Base-by-base conservation (phyloP, 345 rosid genomes). In the Gossypium turneri region DNA sequence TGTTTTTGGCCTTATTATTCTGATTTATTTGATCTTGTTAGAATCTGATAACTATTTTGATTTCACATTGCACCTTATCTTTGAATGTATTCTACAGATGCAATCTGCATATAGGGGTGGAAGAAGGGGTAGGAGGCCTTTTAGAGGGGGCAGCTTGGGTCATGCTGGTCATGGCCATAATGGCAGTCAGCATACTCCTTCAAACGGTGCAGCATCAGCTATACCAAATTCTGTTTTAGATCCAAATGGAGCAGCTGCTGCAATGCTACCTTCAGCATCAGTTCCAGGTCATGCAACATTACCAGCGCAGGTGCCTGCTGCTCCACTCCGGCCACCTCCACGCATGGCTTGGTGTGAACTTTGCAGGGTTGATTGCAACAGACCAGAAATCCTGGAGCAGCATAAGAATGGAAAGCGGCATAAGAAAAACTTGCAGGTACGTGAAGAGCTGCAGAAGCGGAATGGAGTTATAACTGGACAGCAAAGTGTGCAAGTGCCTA, bases 331-430 rank as follows among this genome's bases (percentile, higher is more conserved):
- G 66, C 80, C 69, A 47, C 84, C 84, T 16, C 80, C 80, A 69
- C 74, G 75, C 47, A 59, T 70, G 82, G 84, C 80, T 70, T 81
- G 84, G 82, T 83, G 86, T 53, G 84, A 81, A 67, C 76, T 83
- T 59, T 83, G 86, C 70, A 81, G 80, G 79, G 84, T 83, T 79
- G 84, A 81, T 58, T 83, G 86, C 80, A 79, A 76, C 65, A 78
- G 79, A 8, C 72, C 50, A n/a, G 84, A 76, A 70, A 83, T 74
- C 59, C 55, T 83, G 58, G 79, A 81, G 78, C 81, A 81, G 79
- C 86, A 83, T 72, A 81, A 79, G 82, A 81, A 81, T 45, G 86
- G 86, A 64, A 83, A 83, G 77, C 76, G 81, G 34, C 86, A 83
- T 76, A 81, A 81, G 74, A 81, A 67, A 67, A 83, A 73, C 69